These are phyloP conservation scores for Juglanconis juglandina DNA, from an alignment of 2,329 filamentous ascomycete genomes.

Conservation along the genomic window DNA sequence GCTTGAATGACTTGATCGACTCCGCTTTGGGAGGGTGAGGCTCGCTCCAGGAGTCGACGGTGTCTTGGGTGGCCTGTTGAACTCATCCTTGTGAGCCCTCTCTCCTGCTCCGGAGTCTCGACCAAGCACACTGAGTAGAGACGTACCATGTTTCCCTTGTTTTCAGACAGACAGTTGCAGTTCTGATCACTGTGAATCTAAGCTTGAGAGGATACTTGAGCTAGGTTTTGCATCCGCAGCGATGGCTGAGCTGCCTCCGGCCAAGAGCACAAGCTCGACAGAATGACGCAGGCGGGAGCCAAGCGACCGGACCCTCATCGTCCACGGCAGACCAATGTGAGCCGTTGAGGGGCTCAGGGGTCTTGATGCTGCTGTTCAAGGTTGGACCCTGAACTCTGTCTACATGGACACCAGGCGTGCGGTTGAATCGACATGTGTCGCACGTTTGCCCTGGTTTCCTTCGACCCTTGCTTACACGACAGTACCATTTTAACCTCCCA, in stretches of 20 bases:
- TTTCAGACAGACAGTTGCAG: too few species aligned
- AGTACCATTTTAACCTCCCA: too few species aligned
- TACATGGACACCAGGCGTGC: too few species aligned
- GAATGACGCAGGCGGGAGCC: neutral
- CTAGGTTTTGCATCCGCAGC: neutral
- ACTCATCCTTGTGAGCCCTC: neutral
- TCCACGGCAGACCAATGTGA: slow-evolving; percentile 7
- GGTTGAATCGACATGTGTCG: too few species aligned
- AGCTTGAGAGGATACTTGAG: neutral
- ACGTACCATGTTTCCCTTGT: neutral
- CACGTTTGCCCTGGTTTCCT: too few species aligned
- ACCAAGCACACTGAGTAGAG: neutral
- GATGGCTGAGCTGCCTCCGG: neutral
- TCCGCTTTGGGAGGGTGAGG: slow-evolving; percentile 49
- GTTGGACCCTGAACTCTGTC: neutral
- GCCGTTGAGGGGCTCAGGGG: neutral
- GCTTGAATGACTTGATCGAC: slow-evolving; percentile 46
- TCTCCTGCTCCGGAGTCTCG: neutral
- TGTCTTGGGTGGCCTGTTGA: slow-evolving; percentile 48
- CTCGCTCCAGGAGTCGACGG: slow-evolving; percentile 43
- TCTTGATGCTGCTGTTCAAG: neutral
- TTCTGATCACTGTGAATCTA: neutral
- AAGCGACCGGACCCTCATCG: slow-evolving; percentile 2
- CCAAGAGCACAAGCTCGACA: slow-evolving; percentile 6
- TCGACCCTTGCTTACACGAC: too few species aligned